Base-by-base conservation (phyloP, 148 eudicot genomes). In the Vaccinium myrtillus region DNA sequence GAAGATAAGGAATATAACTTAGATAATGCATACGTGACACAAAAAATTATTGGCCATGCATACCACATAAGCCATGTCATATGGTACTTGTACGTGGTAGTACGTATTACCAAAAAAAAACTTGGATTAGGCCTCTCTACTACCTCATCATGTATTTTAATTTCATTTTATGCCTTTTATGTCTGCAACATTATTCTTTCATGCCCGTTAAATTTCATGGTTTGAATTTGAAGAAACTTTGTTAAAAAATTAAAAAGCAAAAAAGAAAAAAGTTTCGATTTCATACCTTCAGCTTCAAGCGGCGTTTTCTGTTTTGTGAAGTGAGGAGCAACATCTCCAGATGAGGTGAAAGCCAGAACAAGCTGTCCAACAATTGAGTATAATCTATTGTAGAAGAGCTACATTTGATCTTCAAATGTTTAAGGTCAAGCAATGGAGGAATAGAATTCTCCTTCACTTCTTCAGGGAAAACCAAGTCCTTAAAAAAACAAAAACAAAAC, bases 261-360 rank as follows among this genome's bases (percentile, higher is more conserved):
- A 59, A 63, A 61, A 8, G 19, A 59, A 59, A 5, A 14, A 1
- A 12, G 27, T 63, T 15, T 23, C 15, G 15, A 65, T 23, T 23
- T 19, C 25, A 4, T 21, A 75, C 78, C 36, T 32, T 1, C 2
- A 32, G 1, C 54, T 18, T 21, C 51, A 75, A 19, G 23, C 53
- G 10, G 1, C 21, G 48, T 10, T 39, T 46, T 46, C 4, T 25
- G 0, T 16, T 4, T 19, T 21, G 0, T n/a, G 53, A 75, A 21
- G 25, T 9, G 13, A 75, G 25, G 53, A 8, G 21, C 54, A 75
- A 9, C 1, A 18, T 75, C 27, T 75, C 54, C 51, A 75, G 54
- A 46, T 18, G 78, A 75, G 78, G 78, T 46, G 78, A 75, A 75
- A 75, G 78, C 78, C 78, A 75, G 21, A 75, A 54, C 78, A 46